Percentiles rank a stretch among this genome's conserved stretches.
Evolutionary conservation across 2,329 filamentous ascomycete species (phyloP).

Genomic region (Alternaria alternata): DNA sequence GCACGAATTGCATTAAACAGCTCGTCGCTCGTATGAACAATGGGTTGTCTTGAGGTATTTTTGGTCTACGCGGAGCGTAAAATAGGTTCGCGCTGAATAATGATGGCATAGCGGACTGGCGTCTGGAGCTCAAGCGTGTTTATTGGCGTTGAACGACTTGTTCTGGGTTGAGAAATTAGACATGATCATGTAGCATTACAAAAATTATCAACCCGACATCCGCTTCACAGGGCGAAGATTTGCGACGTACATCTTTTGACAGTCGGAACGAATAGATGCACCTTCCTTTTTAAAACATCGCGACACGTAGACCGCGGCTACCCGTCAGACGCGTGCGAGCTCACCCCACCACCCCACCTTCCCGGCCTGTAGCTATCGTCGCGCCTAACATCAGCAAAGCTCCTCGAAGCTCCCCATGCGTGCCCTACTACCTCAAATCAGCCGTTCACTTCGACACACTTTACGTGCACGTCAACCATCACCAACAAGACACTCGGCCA

Average conservation of each 20-base stretch:
- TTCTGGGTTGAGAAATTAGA: conserved; percentile 9
- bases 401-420: conserved; percentile 23
- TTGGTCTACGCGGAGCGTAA: not conserved
- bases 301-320: conserved; percentile 30
- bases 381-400: conserved; percentile 22
- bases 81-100: not conserved
- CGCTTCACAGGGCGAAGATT: not conserved
- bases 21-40: not conserved
- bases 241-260: not conserved
- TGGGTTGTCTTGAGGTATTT: not conserved
- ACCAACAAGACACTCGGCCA: not conserved
- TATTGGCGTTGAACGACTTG: conserved; percentile 2
- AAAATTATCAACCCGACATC: conserved; percentile 1
- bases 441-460: conserved; percentile 17
- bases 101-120: conserved; percentile 12
- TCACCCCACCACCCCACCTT: conserved; percentile 39
- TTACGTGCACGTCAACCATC: conserved; percentile 1
- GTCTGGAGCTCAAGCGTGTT: conserved; percentile 16
- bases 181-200: conserved; percentile 16
- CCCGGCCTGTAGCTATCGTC: conserved; percentile 15
- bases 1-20: not conserved
- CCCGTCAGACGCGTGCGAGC: conserved; percentile 25
- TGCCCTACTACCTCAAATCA: conserved; percentile 13
- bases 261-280: conserved; percentile 2
- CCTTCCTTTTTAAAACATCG: conserved; percentile 29